phyloP scores from a whole-genome alignment of 768 basidiomycete genomes.

The Sarcomyxa edulis region DNA sequence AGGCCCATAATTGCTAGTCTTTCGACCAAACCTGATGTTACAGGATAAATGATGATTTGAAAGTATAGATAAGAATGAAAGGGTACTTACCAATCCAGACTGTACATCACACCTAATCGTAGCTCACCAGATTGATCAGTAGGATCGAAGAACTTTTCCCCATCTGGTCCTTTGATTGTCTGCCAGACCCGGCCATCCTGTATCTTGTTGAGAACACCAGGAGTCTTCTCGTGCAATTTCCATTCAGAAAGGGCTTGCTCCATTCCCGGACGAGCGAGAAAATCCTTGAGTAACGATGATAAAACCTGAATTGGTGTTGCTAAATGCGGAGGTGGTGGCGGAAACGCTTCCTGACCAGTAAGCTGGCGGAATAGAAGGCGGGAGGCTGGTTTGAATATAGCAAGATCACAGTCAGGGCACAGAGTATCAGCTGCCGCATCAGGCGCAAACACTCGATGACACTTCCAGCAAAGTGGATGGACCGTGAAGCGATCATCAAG shows the following conservation, averaged over 20 bases:
- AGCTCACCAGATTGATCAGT: conserved; percentile 7
- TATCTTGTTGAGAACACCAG: conserved; percentile 5
- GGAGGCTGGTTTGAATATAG: conserved; percentile 1
- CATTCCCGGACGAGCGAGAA: conserved; percentile 10
- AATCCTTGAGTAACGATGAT: conserved; percentile 5
- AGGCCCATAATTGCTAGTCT: conserved; percentile 12
- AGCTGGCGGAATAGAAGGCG: neutral
- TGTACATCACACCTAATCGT: conserved; percentile 12
- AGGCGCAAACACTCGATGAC: conserved; percentile 2
- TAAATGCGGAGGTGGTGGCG: conserved; percentile 1
- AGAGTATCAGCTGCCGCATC: neutral
- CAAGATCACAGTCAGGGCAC: conserved; percentile 2
- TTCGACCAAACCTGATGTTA: conserved; percentile 10
- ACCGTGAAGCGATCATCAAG: conserved; percentile 1
- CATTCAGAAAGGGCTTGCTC: conserved; percentile 10
- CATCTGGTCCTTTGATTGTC: conserved; percentile 7
- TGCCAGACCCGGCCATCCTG: conserved; percentile 13
- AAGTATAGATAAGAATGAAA: neutral
- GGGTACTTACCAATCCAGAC: conserved; percentile 13
- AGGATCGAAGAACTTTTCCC: conserved; percentile 10
- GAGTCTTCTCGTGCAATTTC: neutral
- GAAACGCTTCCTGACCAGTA: neutral
- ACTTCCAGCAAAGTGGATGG: conserved; percentile 1
- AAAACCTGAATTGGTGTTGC: conserved; percentile 12
- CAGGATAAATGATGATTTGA: neutral